Evolutionary conservation across 2,329 filamentous ascomycete species (phyloP).

Genomic region (Xylariaceae sp.): DNA sequence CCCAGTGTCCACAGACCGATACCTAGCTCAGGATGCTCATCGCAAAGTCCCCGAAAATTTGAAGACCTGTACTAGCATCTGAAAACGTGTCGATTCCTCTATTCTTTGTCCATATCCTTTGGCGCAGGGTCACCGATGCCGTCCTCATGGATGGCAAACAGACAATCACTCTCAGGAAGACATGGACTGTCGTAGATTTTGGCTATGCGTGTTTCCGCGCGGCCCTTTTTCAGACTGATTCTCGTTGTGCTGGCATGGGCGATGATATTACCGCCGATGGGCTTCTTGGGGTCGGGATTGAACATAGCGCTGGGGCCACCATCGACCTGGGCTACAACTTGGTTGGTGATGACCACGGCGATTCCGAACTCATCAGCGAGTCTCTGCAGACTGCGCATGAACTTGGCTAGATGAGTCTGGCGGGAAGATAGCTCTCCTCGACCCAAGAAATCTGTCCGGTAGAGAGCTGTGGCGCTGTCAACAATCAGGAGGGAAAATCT

Average conservation of each 20-base stretch:
- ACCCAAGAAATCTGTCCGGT: constrained; percentile 95
- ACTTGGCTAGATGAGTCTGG: constrained; percentile 83
- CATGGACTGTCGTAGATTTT: constrained; percentile 99
- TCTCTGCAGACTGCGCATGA: constrained; percentile 77
- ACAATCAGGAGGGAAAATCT: constrained; percentile 93
- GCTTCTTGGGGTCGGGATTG: constrained; percentile 98
- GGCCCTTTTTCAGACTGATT: constrained; percentile 90
- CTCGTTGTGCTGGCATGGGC: constrained; percentile 94
- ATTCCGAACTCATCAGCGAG: constrained; percentile 85
- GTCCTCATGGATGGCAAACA: constrained; percentile 96
- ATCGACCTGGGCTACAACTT: constrained; percentile 97
- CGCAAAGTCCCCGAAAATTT: not conserved
- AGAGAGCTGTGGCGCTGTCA: constrained; percentile 91
- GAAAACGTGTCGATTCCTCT: not conserved
- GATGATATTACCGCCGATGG: constrained; percentile 97
- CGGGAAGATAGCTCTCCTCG: constrained; percentile 92
- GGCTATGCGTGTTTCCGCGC: constrained; percentile 91
- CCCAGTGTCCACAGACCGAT: not conserved
- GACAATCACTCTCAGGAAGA: constrained; percentile 88
- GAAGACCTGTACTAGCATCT: not conserved
- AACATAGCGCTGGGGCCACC: constrained; percentile 97
- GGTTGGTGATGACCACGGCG: constrained; percentile 96
- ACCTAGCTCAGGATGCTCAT: not conserved
- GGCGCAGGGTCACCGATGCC: constrained; percentile 93
- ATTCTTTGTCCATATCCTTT: constrained; percentile 84